Conservation (phyloP, 768 basidiomycete species). For the Kwoniella heveanensis region DNA sequence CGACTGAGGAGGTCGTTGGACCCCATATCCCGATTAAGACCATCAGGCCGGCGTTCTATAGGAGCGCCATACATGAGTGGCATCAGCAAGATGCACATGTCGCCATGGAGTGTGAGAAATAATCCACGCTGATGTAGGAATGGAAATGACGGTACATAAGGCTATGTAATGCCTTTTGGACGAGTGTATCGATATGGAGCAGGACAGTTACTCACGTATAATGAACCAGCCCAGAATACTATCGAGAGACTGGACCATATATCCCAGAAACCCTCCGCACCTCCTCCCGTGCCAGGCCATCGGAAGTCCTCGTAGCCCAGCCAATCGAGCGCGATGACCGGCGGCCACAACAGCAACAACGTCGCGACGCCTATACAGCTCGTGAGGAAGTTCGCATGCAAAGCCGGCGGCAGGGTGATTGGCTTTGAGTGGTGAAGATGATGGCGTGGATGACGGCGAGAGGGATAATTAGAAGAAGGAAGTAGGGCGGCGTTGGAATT, state of each 20-base stretch:
- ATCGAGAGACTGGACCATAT: constrained; percentile 65
- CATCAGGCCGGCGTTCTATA: constrained; percentile 77
- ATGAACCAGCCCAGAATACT: constrained; percentile 70
- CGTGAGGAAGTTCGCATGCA: constrained; percentile 81
- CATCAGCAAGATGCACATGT: neutral
- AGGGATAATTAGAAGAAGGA: neutral
- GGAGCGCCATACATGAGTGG: neutral
- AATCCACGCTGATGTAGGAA: too few species aligned
- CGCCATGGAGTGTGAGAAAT: too few species aligned
- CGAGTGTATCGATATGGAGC: too few species aligned
- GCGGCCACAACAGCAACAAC: constrained; percentile 72
- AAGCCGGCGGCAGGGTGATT: constrained; percentile 74
- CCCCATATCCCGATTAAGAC: constrained; percentile 84
- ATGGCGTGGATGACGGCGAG: neutral
- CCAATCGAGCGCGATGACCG: constrained; percentile 73
- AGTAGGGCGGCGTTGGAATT: neutral
- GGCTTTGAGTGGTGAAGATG: constrained; percentile 37
- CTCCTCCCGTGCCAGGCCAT: constrained; percentile 60
- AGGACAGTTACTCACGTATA: constrained; percentile 61
- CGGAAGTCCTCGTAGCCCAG: constrained; percentile 68
- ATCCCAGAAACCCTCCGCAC: constrained; percentile 13
- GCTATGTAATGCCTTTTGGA: too few species aligned
- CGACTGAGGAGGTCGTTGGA: constrained; percentile 82
- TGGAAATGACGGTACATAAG: too few species aligned
- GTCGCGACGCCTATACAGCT: constrained; percentile 79